Evolutionary conservation across 371 early-diverging fungal species (phyloP).

Genomic region (Funneliformis caledonium): DNA sequence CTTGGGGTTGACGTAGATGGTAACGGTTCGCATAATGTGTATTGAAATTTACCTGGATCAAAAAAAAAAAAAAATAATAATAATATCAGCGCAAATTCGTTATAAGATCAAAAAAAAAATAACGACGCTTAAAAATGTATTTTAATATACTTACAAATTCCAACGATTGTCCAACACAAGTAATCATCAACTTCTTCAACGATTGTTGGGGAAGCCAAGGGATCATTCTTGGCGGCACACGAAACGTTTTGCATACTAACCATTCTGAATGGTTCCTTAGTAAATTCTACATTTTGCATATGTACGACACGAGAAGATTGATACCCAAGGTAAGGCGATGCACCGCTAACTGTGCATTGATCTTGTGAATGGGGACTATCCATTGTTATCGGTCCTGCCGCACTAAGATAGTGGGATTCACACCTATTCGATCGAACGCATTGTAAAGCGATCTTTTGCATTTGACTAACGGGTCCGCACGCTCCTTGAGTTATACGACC

Average conservation of each 20-base stretch:
- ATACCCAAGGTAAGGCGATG: slow-evolving; percentile 42
- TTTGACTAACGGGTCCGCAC: slow-evolving; percentile 79
- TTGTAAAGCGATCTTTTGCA: slow-evolving; percentile 86
- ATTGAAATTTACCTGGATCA: slow-evolving; percentile 5
- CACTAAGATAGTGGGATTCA: slow-evolving; percentile 44
- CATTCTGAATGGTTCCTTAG: slow-evolving; percentile 26
- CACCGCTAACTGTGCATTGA: slow-evolving; percentile 44
- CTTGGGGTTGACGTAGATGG: not conserved
- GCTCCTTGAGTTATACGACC: slow-evolving; percentile 69
- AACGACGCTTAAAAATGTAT: not conserved
- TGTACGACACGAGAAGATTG: slow-evolving; percentile 41
- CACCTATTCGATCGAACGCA: slow-evolving; percentile 43
- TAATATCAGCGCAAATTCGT: not conserved
- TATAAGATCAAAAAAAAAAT: not conserved
- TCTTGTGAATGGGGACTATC: slow-evolving; percentile 37
- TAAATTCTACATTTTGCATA: slow-evolving; percentile 43
- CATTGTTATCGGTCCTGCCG: slow-evolving; percentile 39
- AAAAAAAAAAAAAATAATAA: not conserved
- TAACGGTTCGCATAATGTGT: not conserved
- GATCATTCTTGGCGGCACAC: not conserved
- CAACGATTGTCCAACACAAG: slow-evolving; percentile 88
- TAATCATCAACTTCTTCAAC: slow-evolving; percentile 66
- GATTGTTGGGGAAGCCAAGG: not conserved
- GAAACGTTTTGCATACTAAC: not conserved
- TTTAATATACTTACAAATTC: slow-evolving; percentile 50